phyloP scores from a whole-genome alignment of 352 stramenopile species.

The Pythium graminicola region DNA sequence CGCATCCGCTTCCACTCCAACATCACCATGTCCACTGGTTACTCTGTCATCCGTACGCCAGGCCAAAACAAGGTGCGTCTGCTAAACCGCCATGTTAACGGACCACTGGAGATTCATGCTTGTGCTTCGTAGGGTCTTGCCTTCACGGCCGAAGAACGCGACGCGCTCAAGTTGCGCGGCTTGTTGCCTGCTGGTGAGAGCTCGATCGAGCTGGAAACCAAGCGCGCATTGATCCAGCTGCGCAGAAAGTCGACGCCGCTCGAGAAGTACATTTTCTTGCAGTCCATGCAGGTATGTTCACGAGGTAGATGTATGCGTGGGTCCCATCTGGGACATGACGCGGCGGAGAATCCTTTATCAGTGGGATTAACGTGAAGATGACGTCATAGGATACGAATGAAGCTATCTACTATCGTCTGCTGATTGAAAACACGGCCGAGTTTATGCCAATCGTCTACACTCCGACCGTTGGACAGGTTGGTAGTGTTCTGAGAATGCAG shows the following conservation, averaged over 20 bases:
- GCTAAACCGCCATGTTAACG: neutral
- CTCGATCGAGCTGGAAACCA: slow-evolving; percentile 83
- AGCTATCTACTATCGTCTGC: slow-evolving; percentile 89
- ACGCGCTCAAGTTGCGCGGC: slow-evolving; percentile 85
- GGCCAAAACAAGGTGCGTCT: slow-evolving; percentile 81
- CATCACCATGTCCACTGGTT: slow-evolving; percentile 31
- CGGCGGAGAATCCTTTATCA: too few relatives aligned
- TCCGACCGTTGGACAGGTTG: slow-evolving; percentile 91
- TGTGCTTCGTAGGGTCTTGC: slow-evolving; percentile 52
- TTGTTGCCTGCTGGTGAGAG: slow-evolving; percentile 82
- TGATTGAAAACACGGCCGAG: slow-evolving; percentile 86
- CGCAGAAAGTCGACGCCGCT: slow-evolving; percentile 81
- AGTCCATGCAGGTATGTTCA: slow-evolving; percentile 61
- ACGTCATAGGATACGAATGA: slow-evolving; percentile 74
- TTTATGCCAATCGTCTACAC: slow-evolving; percentile 98
- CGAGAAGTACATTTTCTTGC: slow-evolving; percentile 93
- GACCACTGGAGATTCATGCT: too few relatives aligned
- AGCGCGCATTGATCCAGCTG: slow-evolving; percentile 83
- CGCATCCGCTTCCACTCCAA: neutral
- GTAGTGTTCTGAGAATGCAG: neutral
- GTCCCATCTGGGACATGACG: neutral
- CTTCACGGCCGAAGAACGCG: slow-evolving; percentile 88
- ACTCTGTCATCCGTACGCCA: slow-evolving; percentile 78
- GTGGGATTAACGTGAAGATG: too few relatives aligned
- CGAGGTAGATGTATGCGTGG: too few relatives aligned